Percentiles rank a stretch among this genome's conserved stretches.
These are phyloP conservation scores for Candida neerlandica DNA, from an alignment of 1,139 yeast species.

Conservation along the genomic window DNA sequence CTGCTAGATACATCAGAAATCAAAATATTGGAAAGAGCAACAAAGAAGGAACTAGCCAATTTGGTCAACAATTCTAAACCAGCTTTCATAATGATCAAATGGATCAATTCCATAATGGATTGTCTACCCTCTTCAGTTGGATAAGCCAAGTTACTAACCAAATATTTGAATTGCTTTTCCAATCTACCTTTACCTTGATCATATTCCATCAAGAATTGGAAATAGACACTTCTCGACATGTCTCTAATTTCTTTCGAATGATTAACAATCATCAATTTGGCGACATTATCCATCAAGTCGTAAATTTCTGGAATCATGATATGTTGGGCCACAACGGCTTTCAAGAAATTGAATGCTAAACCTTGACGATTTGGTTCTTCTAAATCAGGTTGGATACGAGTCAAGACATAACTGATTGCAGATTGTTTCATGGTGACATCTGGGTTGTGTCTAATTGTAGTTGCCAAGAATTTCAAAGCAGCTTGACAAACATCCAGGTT, in stretches of 20 bases:
- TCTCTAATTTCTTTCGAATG: constrained; percentile 84
- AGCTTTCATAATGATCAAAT: constrained; percentile 67
- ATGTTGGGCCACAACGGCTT: constrained; percentile 72
- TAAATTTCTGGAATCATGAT: constrained; percentile 85
- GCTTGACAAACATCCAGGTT: constrained; percentile 83
- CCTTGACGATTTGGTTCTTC: constrained; percentile 92
- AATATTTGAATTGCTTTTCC: constrained; percentile 78
- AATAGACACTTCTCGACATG: constrained; percentile 80
- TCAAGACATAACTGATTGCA: constrained; percentile 74
- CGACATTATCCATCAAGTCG: constrained; percentile 81
- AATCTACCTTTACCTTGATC: constrained; percentile 90
- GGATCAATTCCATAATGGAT: constrained; percentile 87
- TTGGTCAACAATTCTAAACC: constrained; percentile 62
- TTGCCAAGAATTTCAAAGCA: constrained; percentile 71
- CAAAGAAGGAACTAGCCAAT: constrained; percentile 75
- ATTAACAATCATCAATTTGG: constrained; percentile 87
- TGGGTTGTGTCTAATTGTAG: constrained; percentile 69
- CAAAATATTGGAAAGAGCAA: constrained; percentile 75
- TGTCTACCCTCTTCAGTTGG: constrained; percentile 87
- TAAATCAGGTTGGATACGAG: constrained; percentile 82
- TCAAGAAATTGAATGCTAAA: constrained; percentile 80
- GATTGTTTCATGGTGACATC: constrained; percentile 68
- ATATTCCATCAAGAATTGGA: constrained; percentile 87
- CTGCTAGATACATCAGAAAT: constrained; percentile 78
- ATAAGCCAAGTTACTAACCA: constrained; percentile 82